phyloP scores from a whole-genome alignment of 2,329 filamentous ascomycete species.

The Botrytis aclada region DNA sequence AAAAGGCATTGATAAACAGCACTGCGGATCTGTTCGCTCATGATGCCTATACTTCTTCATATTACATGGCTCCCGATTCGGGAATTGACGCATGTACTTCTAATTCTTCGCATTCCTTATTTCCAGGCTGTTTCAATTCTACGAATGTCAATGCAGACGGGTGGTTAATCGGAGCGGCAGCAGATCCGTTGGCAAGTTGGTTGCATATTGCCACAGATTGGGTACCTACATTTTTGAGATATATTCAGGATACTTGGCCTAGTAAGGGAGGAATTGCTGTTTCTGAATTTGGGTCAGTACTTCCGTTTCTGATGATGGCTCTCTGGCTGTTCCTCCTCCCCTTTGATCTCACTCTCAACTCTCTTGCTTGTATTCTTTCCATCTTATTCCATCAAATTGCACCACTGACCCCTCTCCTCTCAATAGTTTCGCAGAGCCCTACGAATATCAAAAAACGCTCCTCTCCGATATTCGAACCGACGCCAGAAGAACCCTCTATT shows the following conservation, averaged over 20 bases:
- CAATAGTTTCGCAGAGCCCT: conserved; percentile 28
- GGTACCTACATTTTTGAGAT: conserved; percentile 30
- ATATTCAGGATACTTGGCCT: conserved; percentile 33
- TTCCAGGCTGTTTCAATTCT: conserved; percentile 28
- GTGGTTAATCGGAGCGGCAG: conserved; percentile 27
- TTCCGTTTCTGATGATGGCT: neutral
- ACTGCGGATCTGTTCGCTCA: conserved; percentile 56
- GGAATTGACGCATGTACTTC: conserved; percentile 41
- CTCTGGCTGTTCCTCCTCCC: neutral
- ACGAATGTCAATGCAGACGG: conserved; percentile 21
- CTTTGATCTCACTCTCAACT: neutral
- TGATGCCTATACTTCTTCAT: conserved; percentile 56
- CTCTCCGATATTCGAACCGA: conserved; percentile 60
- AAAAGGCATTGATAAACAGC: conserved; percentile 49
- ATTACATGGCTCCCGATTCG: conserved; percentile 44
- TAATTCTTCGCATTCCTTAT: conserved; percentile 33
- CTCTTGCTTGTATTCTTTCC: neutral
- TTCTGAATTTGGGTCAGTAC: conserved; percentile 29
- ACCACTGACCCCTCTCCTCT: too few species aligned
- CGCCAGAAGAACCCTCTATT: conserved; percentile 75
- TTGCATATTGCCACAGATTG: conserved; percentile 32
- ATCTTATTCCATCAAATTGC: neutral
- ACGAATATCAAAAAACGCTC: conserved; percentile 27
- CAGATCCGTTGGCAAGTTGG: conserved; percentile 32
- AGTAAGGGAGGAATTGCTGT: conserved; percentile 29